Conservation (phyloP, 2,329 filamentous ascomycete species). For the Epichloe festucae region DNA sequence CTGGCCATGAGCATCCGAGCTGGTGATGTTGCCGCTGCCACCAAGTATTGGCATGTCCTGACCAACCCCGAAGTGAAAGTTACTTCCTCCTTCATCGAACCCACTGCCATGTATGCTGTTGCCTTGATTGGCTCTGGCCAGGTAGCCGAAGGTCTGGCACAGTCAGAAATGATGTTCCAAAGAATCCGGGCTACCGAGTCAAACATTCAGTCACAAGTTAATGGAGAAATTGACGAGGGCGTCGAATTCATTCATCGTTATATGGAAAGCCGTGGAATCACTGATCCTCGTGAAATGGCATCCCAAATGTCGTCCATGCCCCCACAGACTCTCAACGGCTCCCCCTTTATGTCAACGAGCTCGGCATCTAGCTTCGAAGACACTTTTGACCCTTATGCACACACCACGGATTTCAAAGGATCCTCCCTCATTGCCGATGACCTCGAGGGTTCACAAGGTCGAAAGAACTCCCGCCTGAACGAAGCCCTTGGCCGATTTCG, state of each 20-base stretch:
- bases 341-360: constrained; percentile 40
- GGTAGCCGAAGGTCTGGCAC: constrained; percentile 64
- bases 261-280: constrained; percentile 42
- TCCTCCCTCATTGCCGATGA: constrained; percentile 82
- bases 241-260: constrained; percentile 53
- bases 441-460: constrained; percentile 66
- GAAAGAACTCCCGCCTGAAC: constrained; percentile 59
- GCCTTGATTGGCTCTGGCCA: constrained; percentile 78
- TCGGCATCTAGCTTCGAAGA: constrained; percentile 59
- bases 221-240: constrained; percentile 78
- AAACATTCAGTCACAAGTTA: constrained; percentile 39
- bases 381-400: constrained; percentile 79
- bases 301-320: constrained; percentile 31
- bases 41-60: constrained; percentile 69
- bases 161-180: constrained; percentile 77
- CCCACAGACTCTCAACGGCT: constrained; percentile 30
- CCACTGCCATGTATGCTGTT: constrained; percentile 80
- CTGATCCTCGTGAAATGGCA: constrained; percentile 40
- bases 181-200: constrained; percentile 55
- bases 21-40: constrained; percentile 65
- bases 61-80: constrained; percentile 47
- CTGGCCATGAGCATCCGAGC: constrained; percentile 75
- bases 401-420: constrained; percentile 84
- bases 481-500: constrained; percentile 75
- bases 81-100: constrained; percentile 62